Evolutionary conservation across 176 grass and related monocot species (phyloP), one percentile per base, ranked within the genome.

Genomic region (Bonia amplexicaulis): DNA sequence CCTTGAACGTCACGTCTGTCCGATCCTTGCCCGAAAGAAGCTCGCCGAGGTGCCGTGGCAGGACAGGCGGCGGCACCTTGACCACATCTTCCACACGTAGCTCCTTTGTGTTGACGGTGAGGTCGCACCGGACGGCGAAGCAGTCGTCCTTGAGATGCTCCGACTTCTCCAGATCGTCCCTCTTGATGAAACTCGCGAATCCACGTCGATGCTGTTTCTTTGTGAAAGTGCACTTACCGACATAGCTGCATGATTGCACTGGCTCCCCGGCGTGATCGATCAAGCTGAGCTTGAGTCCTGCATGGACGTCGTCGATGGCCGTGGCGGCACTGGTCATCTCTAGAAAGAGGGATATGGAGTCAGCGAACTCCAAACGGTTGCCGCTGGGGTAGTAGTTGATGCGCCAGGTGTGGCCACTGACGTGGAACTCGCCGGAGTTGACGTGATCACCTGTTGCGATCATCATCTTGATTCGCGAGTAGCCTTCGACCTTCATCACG

Each of bases 401-500:
- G 6, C 0, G 31, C 86, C 86, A 82, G 29, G 41, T 25, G 22
- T 76, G 62, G 23, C 79, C 63, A 0, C 53, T 27, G 1, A 62
- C n/a, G 27, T 2, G 10, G 72, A 82, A 87, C 15, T 20, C 23
- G 2, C 6, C 2, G 7, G 85, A 81, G 16, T 4, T 2, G 61
- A 87, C 10, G 15, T 6, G 53, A 0, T 61, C 3, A 3, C 70
- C 72, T 4, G 3, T 63, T 16, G 9, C 25, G 12, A 81, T 35
- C 40, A 69, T 48, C 13, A 12, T 54, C 85, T 58, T 81, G 19
- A 49, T 87, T 9, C 39, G 20, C 25, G 35, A 68, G 78, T 81
- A 87, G 0, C 85, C 85, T 11, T 81, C 27, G 70, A 87, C 19
- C 37, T 57, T 39, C 7, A 87, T 25, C 12, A 59, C 49, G 22